These are phyloP conservation scores for Erigeron canadensis DNA, from an alignment of 129 eudicot species.

Conservation along the genomic window DNA sequence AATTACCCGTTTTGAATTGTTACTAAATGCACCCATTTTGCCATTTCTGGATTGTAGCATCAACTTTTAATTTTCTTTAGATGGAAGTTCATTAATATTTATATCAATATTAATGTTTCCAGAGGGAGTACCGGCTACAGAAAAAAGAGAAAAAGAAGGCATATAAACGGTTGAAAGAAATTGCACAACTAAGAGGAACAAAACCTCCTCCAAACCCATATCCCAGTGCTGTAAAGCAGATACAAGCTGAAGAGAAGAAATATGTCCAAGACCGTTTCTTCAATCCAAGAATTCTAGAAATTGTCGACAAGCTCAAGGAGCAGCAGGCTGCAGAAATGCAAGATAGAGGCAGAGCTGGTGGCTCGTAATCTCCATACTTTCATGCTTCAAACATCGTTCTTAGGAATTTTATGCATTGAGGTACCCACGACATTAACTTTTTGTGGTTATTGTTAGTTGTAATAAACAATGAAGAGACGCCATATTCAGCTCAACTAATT, in stretches of 20 bases:
- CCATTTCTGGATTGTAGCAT: background rate
- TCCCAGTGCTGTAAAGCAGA: constrained; percentile 79
- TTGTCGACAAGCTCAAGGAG: constrained; percentile 52
- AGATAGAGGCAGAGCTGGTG: constrained; percentile 38
- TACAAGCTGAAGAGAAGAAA: constrained; percentile 79
- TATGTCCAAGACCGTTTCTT: constrained; percentile 67
- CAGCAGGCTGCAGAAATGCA: constrained; percentile 52
- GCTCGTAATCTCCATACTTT: constrained; percentile 24
- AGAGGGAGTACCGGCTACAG: constrained; percentile 76
- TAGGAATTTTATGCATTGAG: constrained; percentile 4
- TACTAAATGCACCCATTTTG: background rate
- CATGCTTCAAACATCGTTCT: background rate
- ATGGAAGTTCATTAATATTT: background rate
- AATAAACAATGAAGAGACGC: constrained; percentile 15
- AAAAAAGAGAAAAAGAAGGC: constrained; percentile 74
- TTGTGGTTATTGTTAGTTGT: constrained; percentile 1
- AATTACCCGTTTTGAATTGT: background rate
- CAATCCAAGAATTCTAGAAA: constrained; percentile 45
- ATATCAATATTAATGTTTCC: constrained; percentile 6
- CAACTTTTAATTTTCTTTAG: background rate
- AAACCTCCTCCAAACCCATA: constrained; percentile 84
- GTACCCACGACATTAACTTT: background rate
- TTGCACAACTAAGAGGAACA: constrained; percentile 62
- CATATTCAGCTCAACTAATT: constrained; percentile 17
- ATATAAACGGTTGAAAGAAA: constrained; percentile 68